These are phyloP conservation scores for Kwoniella botswanensis DNA, from an alignment of 768 basidiomycete species.

Conservation along the genomic window DNA sequence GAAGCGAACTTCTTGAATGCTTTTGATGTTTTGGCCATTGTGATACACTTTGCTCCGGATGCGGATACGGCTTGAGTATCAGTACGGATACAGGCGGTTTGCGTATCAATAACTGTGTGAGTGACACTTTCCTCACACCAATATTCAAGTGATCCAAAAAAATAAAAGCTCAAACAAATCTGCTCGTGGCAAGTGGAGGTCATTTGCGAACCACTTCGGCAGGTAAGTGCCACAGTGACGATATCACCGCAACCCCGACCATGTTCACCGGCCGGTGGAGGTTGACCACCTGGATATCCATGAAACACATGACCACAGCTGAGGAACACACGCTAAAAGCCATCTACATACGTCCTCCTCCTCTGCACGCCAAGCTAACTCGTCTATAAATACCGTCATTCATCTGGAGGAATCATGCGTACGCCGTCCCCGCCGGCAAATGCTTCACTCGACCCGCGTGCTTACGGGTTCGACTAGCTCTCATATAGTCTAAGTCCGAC, in stretches of 20 bases:
- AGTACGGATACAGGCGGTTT: not conserved
- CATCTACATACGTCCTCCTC: not conserved
- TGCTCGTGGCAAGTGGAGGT: conserved; percentile 18
- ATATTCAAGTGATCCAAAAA: not conserved
- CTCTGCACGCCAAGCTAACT: not conserved
- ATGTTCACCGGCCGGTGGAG: conserved; percentile 12
- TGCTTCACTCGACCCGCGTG: not conserved
- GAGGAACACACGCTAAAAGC: no score
- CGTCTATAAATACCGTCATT: not conserved
- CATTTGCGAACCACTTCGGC: not conserved
- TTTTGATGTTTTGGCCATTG: conserved; percentile 69
- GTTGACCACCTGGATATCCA: not conserved
- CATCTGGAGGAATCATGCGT: not conserved
- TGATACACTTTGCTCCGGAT: conserved; percentile 6
- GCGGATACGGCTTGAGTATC: not conserved
- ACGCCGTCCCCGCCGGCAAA: not conserved
- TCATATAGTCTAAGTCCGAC: not conserved
- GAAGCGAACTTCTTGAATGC: conserved; percentile 85
- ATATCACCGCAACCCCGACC: conserved; percentile 3
- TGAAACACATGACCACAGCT: not conserved
- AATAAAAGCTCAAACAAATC: conserved; percentile 25
- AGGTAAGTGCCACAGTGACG: not conserved
- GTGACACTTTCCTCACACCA: not conserved
- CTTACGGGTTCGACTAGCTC: not conserved
- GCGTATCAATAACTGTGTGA: not conserved